Evolutionary conservation across 2,329 filamentous ascomycete genomes (phyloP).

Genomic region (Fusarium chaquense): DNA sequence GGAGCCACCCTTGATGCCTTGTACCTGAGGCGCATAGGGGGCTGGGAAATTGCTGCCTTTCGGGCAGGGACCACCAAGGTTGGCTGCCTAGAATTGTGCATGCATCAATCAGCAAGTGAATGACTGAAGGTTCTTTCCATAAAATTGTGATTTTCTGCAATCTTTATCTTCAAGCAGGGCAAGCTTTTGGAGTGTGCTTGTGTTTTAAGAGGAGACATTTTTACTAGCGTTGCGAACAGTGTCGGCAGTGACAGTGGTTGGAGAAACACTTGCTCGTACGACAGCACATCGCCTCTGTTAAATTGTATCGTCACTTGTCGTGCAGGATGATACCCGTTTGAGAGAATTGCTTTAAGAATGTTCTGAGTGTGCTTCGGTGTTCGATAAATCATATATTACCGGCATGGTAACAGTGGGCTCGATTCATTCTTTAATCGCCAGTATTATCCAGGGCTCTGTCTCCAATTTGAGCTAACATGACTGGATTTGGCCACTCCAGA

Average conservation of each 20-base stretch:
- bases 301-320: neutral
- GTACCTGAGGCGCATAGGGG: slow-evolving; percentile 18
- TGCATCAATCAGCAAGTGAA: neutral
- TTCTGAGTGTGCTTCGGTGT: neutral
- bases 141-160: neutral
- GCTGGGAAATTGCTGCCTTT: slow-evolving; percentile 21
- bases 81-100: slow-evolving; percentile 3
- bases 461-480: neutral
- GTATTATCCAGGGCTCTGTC: neutral
- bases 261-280: neutral
- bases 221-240: neutral
- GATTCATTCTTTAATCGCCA: neutral
- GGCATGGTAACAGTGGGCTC: neutral
- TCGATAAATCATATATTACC: too few relatives aligned
- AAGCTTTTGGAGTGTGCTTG: neutral
- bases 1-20: slow-evolving; percentile 12
- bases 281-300: neutral
- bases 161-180: neutral
- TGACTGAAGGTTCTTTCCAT: slow-evolving; percentile 1
- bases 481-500: neutral
- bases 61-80: slow-evolving; percentile 1
- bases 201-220: neutral
- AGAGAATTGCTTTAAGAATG: too few relatives aligned
- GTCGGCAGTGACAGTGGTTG: neutral
- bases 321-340: neutral